A percentile compares a stretch with the other conserved stretches of the same genome.
These are phyloP conservation scores for Aureobasidium namibiae DNA, from an alignment of 2,329 filamentous ascomycete species.

Conservation along the genomic window DNA sequence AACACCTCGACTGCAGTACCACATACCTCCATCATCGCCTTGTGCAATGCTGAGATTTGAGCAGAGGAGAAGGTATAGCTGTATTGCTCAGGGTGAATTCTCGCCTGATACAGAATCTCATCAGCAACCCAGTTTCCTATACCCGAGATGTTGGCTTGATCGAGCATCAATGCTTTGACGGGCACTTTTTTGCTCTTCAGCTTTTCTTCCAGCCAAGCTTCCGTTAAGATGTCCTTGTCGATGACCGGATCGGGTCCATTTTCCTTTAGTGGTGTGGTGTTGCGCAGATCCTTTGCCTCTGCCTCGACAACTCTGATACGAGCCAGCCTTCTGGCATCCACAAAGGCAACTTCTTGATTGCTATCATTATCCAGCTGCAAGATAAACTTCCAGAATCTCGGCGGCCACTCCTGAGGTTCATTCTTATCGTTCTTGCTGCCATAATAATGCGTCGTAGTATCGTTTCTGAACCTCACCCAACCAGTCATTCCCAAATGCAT, in stretches of 20 bases:
- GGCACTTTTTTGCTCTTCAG: constrained; percentile 72
- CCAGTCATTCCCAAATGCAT: constrained; percentile 47
- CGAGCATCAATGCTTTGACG: constrained; percentile 78
- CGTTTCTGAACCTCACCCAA: constrained; percentile 81
- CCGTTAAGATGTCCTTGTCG: constrained; percentile 68
- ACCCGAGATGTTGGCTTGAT: constrained; percentile 82
- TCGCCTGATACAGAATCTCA: constrained; percentile 83
- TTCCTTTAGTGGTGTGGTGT: constrained; percentile 70
- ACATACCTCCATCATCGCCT: constrained; percentile 70
- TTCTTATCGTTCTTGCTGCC: constrained; percentile 38
- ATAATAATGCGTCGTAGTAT: constrained; percentile 73
- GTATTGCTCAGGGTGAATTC: constrained; percentile 87
- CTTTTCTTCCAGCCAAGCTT: constrained; percentile 64
- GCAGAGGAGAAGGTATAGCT: constrained; percentile 68
- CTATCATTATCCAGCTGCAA: constrained; percentile 45
- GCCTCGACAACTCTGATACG: constrained; percentile 78
- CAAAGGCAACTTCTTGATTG: constrained; percentile 62
- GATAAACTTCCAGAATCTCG: constrained; percentile 81
- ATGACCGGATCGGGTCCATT: constrained; percentile 91
- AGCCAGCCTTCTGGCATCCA: constrained; percentile 71
- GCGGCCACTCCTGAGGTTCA: constrained; percentile 63
- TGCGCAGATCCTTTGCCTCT: constrained; percentile 64
- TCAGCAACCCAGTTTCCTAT: constrained; percentile 98
- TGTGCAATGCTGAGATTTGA: constrained; percentile 64
- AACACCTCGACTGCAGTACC: constrained; percentile 68